Evolutionary conservation across 164 flowering plant species (phyloP).

Genomic region (Chloranthus sessilifolius): DNA sequence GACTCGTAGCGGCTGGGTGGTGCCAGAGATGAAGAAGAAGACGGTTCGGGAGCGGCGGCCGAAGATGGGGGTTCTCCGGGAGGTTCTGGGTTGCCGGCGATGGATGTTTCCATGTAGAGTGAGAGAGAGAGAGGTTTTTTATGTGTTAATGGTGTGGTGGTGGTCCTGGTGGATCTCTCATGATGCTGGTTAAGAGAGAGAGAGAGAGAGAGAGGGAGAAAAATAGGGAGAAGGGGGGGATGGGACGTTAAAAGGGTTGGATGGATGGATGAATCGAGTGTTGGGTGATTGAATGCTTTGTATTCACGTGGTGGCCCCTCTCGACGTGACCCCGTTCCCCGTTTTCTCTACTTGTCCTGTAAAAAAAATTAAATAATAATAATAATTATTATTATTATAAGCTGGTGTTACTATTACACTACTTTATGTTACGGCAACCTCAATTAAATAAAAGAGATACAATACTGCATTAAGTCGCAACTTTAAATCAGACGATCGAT

Average conservation of each 20-base stretch:
- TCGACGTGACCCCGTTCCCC: slow-evolving; percentile 4
- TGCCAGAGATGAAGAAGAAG: slow-evolving; percentile 1
- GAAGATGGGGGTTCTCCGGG: background rate
- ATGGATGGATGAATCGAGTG: background rate
- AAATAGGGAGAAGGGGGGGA: background rate
- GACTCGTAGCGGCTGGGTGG: slow-evolving; percentile 37
- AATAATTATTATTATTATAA: no score
- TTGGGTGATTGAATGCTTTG: slow-evolving; percentile 9
- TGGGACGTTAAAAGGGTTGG: slow-evolving; percentile 8
- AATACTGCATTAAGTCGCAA: no score
- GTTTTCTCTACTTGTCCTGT: no score
- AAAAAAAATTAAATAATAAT: no score
- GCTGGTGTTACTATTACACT: no score
- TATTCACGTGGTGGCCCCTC: slow-evolving; percentile 19
- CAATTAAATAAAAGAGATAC: no score
- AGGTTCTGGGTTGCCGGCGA: background rate
- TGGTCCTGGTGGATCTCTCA: no score
- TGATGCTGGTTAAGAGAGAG: background rate
- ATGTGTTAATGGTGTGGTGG: no score
- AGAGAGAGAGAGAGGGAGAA: background rate
- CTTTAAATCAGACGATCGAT: no score
- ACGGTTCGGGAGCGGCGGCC: slow-evolving; percentile 5
- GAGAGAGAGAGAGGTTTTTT: background rate
- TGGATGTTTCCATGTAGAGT: slow-evolving; percentile 3
- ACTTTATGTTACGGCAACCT: no score